These are phyloP conservation scores for Colletotrichum salicis DNA, from an alignment of 2,329 filamentous ascomycete species.

Conservation along the genomic window DNA sequence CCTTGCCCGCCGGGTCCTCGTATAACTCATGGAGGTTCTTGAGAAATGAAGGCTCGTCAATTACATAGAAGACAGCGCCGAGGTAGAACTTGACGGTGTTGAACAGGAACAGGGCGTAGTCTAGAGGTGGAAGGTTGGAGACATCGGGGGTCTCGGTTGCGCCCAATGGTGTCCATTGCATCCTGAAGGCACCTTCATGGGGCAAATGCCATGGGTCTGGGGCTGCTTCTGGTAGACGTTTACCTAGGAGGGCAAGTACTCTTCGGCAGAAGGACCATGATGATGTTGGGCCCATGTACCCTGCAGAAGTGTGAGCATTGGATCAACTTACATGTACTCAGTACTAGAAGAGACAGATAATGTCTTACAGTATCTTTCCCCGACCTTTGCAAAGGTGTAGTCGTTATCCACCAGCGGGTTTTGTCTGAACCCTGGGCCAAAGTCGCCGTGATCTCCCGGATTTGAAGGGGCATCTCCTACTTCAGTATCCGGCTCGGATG, in stretches of 20 bases:
- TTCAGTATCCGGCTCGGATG: constrained; percentile 25
- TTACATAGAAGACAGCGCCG: constrained; percentile 38
- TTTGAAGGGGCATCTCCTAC: constrained; percentile 1
- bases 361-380: constrained; percentile 44
- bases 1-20: constrained; percentile 37
- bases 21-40: constrained; percentile 39
- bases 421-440: constrained; percentile 33
- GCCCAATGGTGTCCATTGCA: constrained; percentile 43
- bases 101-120: constrained; percentile 40
- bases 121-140: constrained; percentile 41
- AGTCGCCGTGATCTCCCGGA: constrained; percentile 12
- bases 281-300: constrained; percentile 49
- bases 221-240: constrained; percentile 45
- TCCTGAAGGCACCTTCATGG: constrained; percentile 43
- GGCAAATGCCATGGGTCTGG: constrained; percentile 45
- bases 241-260: constrained; percentile 45
- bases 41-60: constrained; percentile 39
- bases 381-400: constrained; percentile 45
- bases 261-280: constrained; percentile 50
- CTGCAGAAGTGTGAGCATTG: constrained; percentile 27
- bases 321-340: not conserved
- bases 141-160: constrained; percentile 40
- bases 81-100: constrained; percentile 41
- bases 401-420: constrained; percentile 47
- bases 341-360: not conserved